Percentiles rank a stretch among this genome's conserved stretches.
Conservation (phyloP, 352 stramenopile species). For the Phytophthora megakarya region DNA sequence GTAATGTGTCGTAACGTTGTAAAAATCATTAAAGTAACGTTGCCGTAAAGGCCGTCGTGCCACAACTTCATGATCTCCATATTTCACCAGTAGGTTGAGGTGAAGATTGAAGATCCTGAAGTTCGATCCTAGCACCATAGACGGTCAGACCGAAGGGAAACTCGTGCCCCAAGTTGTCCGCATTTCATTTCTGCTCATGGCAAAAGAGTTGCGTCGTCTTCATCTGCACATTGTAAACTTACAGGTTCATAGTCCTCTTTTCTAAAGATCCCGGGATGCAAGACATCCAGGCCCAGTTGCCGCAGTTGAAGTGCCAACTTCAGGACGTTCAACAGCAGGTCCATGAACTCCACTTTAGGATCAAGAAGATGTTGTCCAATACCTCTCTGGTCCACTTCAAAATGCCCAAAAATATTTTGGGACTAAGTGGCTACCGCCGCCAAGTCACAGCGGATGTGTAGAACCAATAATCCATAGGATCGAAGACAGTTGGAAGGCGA, state of each 20-base stretch:
- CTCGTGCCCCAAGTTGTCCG: conserved; percentile 58
- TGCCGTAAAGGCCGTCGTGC: too few relatives aligned
- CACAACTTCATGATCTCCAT: too few relatives aligned
- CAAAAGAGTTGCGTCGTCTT: conserved; percentile 45
- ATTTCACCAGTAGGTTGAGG: too few relatives aligned
- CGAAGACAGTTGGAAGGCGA: conserved; percentile 1
- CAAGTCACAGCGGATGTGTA: conserved; percentile 7
- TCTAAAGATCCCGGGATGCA: neutral
- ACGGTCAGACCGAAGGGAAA: too few relatives aligned
- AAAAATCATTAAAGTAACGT: too few relatives aligned
- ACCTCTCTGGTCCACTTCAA: too few relatives aligned
- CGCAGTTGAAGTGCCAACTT: conserved; percentile 3
- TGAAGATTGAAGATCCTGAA: too few relatives aligned
- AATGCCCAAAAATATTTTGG: conserved; percentile 19
- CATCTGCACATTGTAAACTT: conserved; percentile 12
- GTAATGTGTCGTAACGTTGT: too few relatives aligned
- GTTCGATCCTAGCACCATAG: too few relatives aligned
- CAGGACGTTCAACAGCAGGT: neutral
- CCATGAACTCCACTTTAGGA: conserved; percentile 4
- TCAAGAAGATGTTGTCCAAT: too few relatives aligned
- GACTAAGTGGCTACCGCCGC: conserved; percentile 15
- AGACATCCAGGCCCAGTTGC: conserved; percentile 5
- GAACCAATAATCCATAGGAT: neutral
- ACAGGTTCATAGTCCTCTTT: neutral
- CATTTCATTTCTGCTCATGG: conserved; percentile 57